Evolutionary conservation across 768 basidiomycete species (phyloP).

Genomic region (Phanerodontia chrysosporium): DNA sequence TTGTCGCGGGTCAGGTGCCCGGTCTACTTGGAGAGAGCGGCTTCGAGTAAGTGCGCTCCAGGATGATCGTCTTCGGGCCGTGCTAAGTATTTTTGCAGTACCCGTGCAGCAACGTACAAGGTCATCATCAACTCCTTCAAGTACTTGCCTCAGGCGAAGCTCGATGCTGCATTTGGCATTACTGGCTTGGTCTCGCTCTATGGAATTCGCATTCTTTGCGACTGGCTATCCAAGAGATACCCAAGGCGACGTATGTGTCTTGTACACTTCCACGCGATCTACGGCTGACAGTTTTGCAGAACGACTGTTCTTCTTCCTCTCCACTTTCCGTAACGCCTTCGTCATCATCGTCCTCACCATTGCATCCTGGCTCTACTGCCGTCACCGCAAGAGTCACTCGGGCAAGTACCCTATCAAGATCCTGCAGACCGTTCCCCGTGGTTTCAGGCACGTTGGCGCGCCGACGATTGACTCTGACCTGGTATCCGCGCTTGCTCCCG

Average conservation of each 20-base stretch:
- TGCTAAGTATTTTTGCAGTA: constrained; percentile 39
- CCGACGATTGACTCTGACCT: constrained; percentile 47
- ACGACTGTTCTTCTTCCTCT: constrained; percentile 72
- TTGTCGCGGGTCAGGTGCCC: constrained; percentile 84
- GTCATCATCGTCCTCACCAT: constrained; percentile 85
- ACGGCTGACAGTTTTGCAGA: constrained; percentile 32
- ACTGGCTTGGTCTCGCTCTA: constrained; percentile 70
- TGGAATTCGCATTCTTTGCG: constrained; percentile 55
- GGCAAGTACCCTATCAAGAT: constrained; percentile 85
- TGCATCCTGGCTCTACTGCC: constrained; percentile 81
- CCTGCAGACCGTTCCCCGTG: constrained; percentile 78
- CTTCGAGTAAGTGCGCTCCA: constrained; percentile 57
- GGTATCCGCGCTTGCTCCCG: constrained; percentile 58
- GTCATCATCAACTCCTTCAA: constrained; percentile 95
- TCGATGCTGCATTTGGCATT: constrained; percentile 91
- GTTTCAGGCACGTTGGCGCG: constrained; percentile 58
- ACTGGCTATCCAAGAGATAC: constrained; percentile 47
- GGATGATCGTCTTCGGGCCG: background rate
- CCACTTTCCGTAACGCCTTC: constrained; percentile 78
- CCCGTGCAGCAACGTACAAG: constrained; percentile 75
- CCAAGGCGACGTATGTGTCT: constrained; percentile 49
- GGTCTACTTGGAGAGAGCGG: constrained; percentile 83
- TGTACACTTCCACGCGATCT: background rate
- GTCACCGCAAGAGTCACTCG: constrained; percentile 48
- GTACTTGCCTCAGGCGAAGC: constrained; percentile 60